Evolutionary conservation across 1,139 yeast genomes (phyloP).

Genomic region (Debaryomyces sp.): DNA sequence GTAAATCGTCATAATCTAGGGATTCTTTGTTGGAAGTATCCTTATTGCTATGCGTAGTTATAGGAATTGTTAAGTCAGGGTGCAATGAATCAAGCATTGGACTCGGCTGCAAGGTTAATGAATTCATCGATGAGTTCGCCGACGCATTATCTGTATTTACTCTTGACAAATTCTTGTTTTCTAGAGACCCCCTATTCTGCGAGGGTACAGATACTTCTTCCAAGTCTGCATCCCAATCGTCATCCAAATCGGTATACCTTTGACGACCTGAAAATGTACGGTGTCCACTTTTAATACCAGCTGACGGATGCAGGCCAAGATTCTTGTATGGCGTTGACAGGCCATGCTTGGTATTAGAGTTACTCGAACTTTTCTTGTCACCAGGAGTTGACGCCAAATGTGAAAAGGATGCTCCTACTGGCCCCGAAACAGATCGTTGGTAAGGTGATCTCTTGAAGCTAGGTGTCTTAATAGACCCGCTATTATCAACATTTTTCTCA

Average conservation of each 20-base stretch:
- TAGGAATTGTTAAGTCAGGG: constrained; percentile 39
- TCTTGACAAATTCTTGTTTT: constrained; percentile 10
- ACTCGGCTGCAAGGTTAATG: constrained; percentile 26
- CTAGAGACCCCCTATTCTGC: constrained; percentile 7
- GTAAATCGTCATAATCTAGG: constrained; percentile 31
- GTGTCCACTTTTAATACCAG: constrained; percentile 3
- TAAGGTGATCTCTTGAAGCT: constrained; percentile 16
- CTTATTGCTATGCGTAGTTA: constrained; percentile 3
- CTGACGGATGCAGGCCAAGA: neutral
- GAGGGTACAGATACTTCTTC: constrained; percentile 42
- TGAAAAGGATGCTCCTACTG: constrained; percentile 19
- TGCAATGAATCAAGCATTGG: constrained; percentile 41
- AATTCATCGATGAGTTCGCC: constrained; percentile 9
- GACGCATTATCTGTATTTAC: constrained; percentile 12
- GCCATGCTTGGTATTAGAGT: neutral
- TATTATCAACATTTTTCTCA: constrained; percentile 4
- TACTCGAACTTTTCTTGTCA: neutral
- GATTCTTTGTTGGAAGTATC: constrained; percentile 22
- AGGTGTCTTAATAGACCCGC: constrained; percentile 11
- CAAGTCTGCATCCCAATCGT: constrained; percentile 90
- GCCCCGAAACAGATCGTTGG: constrained; percentile 23
- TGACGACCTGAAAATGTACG: constrained; percentile 14
- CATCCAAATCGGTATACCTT: constrained; percentile 68
- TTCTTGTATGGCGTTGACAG: constrained; percentile 5
- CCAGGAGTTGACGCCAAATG: constrained; percentile 16